Evolutionary conservation across 352 stramenopile species (phyloP), one percentile per base, ranked within the genome.

Genomic region (Pythium sp.): DNA sequence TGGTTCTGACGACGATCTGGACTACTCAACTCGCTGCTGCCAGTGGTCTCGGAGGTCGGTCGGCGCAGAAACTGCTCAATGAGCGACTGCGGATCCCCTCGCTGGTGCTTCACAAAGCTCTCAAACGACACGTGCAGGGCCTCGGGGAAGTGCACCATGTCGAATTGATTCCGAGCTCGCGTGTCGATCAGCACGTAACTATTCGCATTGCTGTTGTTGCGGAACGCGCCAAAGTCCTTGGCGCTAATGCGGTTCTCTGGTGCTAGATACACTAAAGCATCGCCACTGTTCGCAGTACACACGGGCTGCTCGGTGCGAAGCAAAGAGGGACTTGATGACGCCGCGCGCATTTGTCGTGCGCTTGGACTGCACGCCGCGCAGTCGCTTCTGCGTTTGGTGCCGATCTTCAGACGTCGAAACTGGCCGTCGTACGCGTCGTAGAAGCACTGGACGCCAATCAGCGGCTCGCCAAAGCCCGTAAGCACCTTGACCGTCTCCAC

Each of bases 401-500:
- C 55, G 7, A 93, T 74, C 75, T 87, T 93, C 7, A 94, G 14
- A 22, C 73, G 83, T 38, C 86, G 81, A 59, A 95, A 89, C 36
- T 87, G 72, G 2, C 77, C 77, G 60, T 95, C 86, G 63, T 82
- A 93, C 2, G 84, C 90, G 34, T 97, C 90, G 41, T 93, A 93
- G 24, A 94, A 75, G 49, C 84, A 84, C 69, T 96, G 89, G 8
- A 82, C 70, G 7, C 86, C 84, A 0, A 79, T 75, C 43, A 95
- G 72, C 49, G 79, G 70, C 55, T 79, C 61, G 7, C 90, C 90
- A 28, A 93, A 55, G 3, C 75, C 76, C 0, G 83, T 86, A 24
- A 99, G 55, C 26, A 99, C 62, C 73, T 99, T 99, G 38, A 99
- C 77, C 0, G 85, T 76, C 76, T 99, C 95, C 38, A 98, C 82